A percentile compares a stretch with the other conserved stretches of the same genome.
Conservation (phyloP, 768 basidiomycete genomes). For the Boletus rufocinnamomeus region DNA sequence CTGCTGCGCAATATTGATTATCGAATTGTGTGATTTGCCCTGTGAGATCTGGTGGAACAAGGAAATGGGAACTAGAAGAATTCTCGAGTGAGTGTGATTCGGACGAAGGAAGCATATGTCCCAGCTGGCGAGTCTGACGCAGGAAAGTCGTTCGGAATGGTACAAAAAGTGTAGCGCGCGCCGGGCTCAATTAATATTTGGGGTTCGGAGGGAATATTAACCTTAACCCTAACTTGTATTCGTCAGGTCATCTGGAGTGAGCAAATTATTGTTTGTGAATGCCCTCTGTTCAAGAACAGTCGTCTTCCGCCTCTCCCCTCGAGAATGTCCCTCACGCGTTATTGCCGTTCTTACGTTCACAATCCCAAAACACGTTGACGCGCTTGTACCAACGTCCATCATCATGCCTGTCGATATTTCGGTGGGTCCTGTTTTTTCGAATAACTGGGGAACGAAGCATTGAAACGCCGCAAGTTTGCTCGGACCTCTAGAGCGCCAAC, state of each 20-base stretch:
- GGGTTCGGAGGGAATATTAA: too few relatives aligned
- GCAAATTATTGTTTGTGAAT: slow-evolving; percentile 13
- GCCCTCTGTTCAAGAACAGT: slow-evolving; percentile 26
- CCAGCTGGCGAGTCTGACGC: neutral
- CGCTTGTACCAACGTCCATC: slow-evolving; percentile 85
- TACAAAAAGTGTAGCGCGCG: too few relatives aligned
- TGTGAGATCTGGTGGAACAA: slow-evolving; percentile 6
- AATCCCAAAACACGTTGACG: slow-evolving; percentile 74
- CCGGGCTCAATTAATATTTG: too few relatives aligned
- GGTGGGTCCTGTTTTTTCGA: slow-evolving; percentile 46
- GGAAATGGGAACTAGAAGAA: neutral
- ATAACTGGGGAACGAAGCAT: neutral
- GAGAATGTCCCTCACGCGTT: slow-evolving; percentile 57
- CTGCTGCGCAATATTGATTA: slow-evolving; percentile 8
- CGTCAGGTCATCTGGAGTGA: neutral
- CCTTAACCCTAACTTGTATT: slow-evolving; percentile 17
- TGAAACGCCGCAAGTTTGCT: slow-evolving; percentile 54
- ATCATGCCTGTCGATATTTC: slow-evolving; percentile 87
- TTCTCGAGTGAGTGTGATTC: neutral
- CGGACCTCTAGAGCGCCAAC: slow-evolving; percentile 76
- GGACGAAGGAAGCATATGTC: neutral
- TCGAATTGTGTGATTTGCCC: neutral
- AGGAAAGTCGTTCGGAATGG: too few relatives aligned
- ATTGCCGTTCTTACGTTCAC: slow-evolving; percentile 77
- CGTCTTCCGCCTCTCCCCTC: slow-evolving; percentile 12